phyloP scores from a whole-genome alignment of 108 stramenopile species.

The Stephanodiscus minutulus region DNA sequence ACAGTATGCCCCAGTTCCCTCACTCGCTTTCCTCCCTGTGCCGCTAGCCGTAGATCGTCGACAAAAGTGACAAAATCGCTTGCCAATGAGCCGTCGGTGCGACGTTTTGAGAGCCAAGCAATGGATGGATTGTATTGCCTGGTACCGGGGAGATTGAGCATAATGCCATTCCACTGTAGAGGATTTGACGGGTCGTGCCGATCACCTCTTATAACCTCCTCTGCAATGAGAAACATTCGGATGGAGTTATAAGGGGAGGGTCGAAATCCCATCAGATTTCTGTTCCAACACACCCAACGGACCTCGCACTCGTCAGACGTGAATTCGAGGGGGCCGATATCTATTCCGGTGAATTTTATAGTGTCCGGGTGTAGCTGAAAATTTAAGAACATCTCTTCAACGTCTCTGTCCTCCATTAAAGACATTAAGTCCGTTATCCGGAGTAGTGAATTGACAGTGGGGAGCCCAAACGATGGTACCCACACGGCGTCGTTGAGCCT shows the following conservation, averaged over 20 bases:
- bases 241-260: slow-evolving; percentile 32
- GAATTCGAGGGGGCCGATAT: slow-evolving; percentile 11
- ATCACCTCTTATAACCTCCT: slow-evolving; percentile 34
- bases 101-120: background rate
- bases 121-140: slow-evolving; percentile 5
- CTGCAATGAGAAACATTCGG: slow-evolving; percentile 14
- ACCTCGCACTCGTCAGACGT: background rate
- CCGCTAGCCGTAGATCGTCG: slow-evolving; percentile 32
- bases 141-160: slow-evolving; percentile 33
- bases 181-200: slow-evolving; percentile 16
- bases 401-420: slow-evolving; percentile 25
- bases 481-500: slow-evolving; percentile 43
- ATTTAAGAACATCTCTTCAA: slow-evolving; percentile 48
- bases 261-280: slow-evolving; percentile 35
- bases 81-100: background rate
- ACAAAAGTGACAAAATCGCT: slow-evolving; percentile 12
- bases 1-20: slow-evolving; percentile 13
- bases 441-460: slow-evolving; percentile 19
- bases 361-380: slow-evolving; percentile 18
- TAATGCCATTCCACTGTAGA: slow-evolving; percentile 28
- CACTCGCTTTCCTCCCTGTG: slow-evolving; percentile 8
- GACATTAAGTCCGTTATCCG: slow-evolving; percentile 14
- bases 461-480: slow-evolving; percentile 46
- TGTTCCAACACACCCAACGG: slow-evolving; percentile 23
- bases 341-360: slow-evolving; percentile 15